phyloP scores from a whole-genome alignment of 2,329 filamentous ascomycete species.

The Fusarium algeriense region DNA sequence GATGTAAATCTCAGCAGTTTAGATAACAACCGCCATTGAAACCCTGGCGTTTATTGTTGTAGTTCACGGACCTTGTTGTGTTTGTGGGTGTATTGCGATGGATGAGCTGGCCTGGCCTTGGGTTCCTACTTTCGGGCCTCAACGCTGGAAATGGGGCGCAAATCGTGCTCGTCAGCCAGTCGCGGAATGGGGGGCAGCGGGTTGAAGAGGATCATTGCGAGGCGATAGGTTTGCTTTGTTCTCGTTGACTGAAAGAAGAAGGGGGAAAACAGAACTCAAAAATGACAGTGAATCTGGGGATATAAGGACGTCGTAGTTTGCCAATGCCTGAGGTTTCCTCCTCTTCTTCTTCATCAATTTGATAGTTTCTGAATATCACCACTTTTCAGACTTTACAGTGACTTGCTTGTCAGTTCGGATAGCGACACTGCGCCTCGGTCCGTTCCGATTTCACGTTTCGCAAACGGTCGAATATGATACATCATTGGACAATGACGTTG shows the following conservation, averaged over 20 bases:
- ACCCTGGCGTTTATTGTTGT: not conserved
- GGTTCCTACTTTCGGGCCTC: slow-evolving; percentile 36
- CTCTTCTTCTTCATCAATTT: not conserved
- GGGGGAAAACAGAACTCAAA: slow-evolving; percentile 24
- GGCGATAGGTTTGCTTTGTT: slow-evolving; percentile 27
- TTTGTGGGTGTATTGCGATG: slow-evolving; percentile 26
- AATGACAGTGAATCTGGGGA: slow-evolving; percentile 29
- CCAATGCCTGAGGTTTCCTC: slow-evolving; percentile 34
- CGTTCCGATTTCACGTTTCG: slow-evolving; percentile 38
- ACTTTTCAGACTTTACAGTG: slow-evolving; percentile 4
- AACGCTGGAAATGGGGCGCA: slow-evolving; percentile 38
- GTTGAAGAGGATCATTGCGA: slow-evolving; percentile 35
- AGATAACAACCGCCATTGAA: not conserved
- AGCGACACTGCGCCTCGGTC: slow-evolving; percentile 38
- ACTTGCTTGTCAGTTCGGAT: slow-evolving; percentile 1
- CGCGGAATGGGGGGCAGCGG: slow-evolving; percentile 35
- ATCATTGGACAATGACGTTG: slow-evolving; percentile 29
- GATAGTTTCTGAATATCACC: not conserved
- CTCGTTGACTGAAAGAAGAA: slow-evolving; percentile 30
- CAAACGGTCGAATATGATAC: slow-evolving; percentile 17
- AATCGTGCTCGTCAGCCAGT: slow-evolving; percentile 32
- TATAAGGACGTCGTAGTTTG: slow-evolving; percentile 38
- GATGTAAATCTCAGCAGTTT: not conserved
- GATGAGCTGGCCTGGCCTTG: slow-evolving; percentile 33
- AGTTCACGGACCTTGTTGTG: slow-evolving; percentile 2